These are phyloP conservation scores for Phalaenopsis aphrodite DNA, from an alignment of 106 monocot genomes.

Conservation along the genomic window DNA sequence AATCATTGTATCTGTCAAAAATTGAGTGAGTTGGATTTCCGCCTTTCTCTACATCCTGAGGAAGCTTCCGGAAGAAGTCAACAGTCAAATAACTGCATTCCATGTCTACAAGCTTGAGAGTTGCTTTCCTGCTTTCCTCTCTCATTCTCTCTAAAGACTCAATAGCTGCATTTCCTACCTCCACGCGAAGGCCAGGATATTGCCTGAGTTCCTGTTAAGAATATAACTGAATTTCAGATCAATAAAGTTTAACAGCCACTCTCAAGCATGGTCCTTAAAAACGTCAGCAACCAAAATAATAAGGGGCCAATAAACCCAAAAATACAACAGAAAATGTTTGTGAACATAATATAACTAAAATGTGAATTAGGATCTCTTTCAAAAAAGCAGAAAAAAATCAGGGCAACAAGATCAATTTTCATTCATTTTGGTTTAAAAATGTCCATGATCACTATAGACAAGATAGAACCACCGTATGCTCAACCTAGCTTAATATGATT, in stretches of 20 bases:
- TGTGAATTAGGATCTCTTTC: background rate
- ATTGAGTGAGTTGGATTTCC: conserved; percentile 24
- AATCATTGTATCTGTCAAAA: conserved; percentile 32
- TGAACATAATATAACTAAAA: background rate
- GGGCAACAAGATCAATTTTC: too few relatives aligned
- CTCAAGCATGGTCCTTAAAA: background rate
- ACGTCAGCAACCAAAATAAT: background rate
- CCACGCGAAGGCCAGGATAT: conserved; percentile 70
- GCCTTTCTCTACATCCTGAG: conserved; percentile 69
- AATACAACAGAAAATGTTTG: background rate
- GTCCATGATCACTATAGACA: background rate
- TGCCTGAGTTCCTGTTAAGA: conserved; percentile 58
- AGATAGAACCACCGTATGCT: background rate
- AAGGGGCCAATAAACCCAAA: background rate
- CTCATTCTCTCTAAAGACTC: conserved; percentile 65
- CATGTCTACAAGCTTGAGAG: conserved; percentile 75
- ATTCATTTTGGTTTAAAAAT: background rate
- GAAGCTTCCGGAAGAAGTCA: conserved; percentile 82
- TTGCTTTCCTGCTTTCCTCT: conserved; percentile 68
- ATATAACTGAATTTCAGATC: background rate
- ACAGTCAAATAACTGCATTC: conserved; percentile 73
- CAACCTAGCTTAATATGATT: background rate
- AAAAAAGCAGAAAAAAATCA: background rate
- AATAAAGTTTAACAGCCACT: background rate
- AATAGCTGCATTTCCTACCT: conserved; percentile 64